These are phyloP conservation scores for Ceratocystis alfenasii DNA, from an alignment of 2,329 filamentous ascomycete genomes.

Conservation along the genomic window DNA sequence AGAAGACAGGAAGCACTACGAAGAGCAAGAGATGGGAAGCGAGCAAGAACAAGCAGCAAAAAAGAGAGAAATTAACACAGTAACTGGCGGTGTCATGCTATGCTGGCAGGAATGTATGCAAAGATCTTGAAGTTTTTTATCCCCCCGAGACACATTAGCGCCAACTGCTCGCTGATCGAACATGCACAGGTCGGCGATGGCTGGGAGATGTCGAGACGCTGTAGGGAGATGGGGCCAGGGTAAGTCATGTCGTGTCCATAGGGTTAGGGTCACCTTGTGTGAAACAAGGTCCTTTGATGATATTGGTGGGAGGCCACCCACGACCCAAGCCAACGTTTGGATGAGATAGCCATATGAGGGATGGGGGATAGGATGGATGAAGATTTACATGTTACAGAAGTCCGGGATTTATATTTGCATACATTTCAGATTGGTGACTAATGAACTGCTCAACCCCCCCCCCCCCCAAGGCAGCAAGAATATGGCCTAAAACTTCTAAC, in stretches of 20 bases:
- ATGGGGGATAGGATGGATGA: background rate
- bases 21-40: background rate
- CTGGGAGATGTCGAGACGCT: background rate
- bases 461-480: background rate
- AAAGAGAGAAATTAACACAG: background rate
- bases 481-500: background rate
- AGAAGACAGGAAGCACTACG: background rate
- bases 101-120: background rate
- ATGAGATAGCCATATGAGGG: too few species aligned
- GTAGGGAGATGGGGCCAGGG: background rate
- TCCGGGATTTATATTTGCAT: background rate
- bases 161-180: too few species aligned
- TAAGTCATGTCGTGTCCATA: background rate
- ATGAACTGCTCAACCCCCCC: background rate
- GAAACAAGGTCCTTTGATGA: background rate
- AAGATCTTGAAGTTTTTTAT: background rate
- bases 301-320: constrained; percentile 1
- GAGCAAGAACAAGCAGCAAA: background rate
- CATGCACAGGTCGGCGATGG: background rate
- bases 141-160: background rate
- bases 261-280: background rate
- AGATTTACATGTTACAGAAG: background rate
- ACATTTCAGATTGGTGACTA: constrained; percentile 2
- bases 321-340: background rate
- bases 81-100: background rate